These are phyloP conservation scores for Prillingera fragicola DNA, from an alignment of 1,284 basidiomycete genomes.

Conservation along the genomic window DNA sequence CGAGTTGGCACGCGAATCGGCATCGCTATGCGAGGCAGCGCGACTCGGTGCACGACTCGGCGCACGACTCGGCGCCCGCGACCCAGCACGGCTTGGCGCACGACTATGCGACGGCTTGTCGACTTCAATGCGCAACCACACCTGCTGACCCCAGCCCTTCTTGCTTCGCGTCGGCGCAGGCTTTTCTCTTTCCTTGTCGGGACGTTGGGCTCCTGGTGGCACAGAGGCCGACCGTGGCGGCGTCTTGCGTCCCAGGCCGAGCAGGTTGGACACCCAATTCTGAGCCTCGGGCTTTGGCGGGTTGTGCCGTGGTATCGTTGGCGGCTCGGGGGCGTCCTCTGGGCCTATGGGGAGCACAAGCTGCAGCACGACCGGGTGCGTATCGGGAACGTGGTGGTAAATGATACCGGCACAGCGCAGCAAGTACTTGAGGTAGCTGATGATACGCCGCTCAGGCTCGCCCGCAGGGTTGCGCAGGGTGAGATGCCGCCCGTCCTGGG, in stretches of 20 bases:
- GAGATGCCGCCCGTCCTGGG: no score
- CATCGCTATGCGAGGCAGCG: no score
- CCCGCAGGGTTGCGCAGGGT: conserved; percentile 42
- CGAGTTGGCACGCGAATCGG: no score
- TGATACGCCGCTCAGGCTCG: conserved; percentile 41
- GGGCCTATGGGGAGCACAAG: conserved; percentile 28
- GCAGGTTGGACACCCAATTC: conserved; percentile 17
- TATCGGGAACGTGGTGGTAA: conserved; percentile 48
- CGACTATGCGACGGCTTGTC: conserved; percentile 5
- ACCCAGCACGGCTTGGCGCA: neutral
- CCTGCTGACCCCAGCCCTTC: conserved; percentile 15
- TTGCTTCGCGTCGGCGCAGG: conserved; percentile 7
- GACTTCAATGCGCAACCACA: conserved; percentile 16
- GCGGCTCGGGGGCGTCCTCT: neutral
- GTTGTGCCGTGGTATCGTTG: neutral
- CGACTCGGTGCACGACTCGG: conserved; percentile 16
- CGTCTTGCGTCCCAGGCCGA: conserved; percentile 11
- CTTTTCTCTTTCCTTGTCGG: no score
- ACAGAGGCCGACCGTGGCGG: conserved; percentile 22
- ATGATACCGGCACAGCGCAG: conserved; percentile 53
- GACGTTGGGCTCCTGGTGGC: conserved; percentile 18
- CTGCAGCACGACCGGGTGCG: conserved; percentile 24
- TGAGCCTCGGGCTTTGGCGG: neutral
- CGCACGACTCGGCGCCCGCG: conserved; percentile 6
- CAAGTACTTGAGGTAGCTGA: conserved; percentile 51